phyloP scores from a whole-genome alignment of 2,329 filamentous ascomycete genomes.

The Tolypocladium inflatum region DNA sequence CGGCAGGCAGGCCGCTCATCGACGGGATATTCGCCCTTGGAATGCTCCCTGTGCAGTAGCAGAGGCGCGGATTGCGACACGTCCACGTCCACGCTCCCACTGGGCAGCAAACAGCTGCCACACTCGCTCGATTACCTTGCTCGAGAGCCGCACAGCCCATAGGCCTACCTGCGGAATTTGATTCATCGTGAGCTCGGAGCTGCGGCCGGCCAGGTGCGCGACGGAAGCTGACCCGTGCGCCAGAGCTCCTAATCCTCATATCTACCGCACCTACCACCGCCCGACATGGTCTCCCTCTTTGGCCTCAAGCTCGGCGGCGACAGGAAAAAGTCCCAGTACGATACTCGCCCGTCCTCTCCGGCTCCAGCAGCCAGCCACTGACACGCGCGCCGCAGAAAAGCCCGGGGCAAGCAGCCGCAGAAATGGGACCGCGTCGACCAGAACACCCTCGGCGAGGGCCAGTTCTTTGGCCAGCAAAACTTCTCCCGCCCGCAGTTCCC shows the following conservation, averaged over 20 bases:
- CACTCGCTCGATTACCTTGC: background rate
- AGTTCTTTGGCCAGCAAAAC: slow-evolving; percentile 26
- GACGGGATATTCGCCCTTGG: background rate
- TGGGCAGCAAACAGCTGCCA: too few species aligned
- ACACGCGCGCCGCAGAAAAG: slow-evolving; percentile 9
- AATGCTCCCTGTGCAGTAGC: background rate
- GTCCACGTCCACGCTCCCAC: too few species aligned
- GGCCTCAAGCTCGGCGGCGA: slow-evolving; percentile 46
- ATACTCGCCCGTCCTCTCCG: background rate
- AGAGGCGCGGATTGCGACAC: background rate
- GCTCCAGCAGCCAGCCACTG: background rate
- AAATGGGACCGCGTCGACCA: slow-evolving; percentile 23
- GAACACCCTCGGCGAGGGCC: slow-evolving; percentile 21
- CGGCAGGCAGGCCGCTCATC: too few species aligned
- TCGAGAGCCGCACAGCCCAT: background rate
- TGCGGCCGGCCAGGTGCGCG: background rate
- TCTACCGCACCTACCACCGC: too few species aligned
- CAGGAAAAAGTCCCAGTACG: slow-evolving; percentile 46
- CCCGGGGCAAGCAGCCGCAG: slow-evolving; percentile 12
- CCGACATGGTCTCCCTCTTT: slow-evolving; percentile 48
- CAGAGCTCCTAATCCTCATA: background rate
- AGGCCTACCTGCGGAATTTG: too few species aligned
- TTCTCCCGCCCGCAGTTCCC: slow-evolving; percentile 24
- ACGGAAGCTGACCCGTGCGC: background rate
- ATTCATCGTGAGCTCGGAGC: background rate